Conservation (phyloP, 306 rosid genomes). For the Cucurbita moschata region DNA sequence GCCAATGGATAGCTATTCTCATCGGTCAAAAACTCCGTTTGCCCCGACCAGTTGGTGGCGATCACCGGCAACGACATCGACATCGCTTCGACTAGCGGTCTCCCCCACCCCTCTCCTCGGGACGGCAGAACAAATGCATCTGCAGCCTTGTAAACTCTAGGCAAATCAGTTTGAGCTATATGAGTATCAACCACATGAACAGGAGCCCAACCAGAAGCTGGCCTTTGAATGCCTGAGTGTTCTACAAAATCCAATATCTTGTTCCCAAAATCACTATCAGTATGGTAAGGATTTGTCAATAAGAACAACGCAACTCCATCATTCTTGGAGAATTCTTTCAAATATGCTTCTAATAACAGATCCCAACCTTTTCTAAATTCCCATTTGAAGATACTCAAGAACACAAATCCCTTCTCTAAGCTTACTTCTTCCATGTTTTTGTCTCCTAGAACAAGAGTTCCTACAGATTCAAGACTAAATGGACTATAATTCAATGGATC, state of each 20-base stretch:
- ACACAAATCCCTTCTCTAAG: conserved; percentile 24
- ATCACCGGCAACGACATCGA: conserved; percentile 72
- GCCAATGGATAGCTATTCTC: conserved; percentile 56
- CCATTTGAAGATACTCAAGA: conserved; percentile 75
- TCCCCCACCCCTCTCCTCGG: conserved; percentile 92
- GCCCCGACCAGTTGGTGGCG: conserved; percentile 84
- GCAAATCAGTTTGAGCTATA: conserved; percentile 53
- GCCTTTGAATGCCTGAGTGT: conserved; percentile 26
- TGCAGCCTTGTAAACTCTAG: conserved; percentile 56
- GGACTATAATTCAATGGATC: conserved; percentile 43
- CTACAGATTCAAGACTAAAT: conserved; percentile 31
- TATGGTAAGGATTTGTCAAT: conserved; percentile 74
- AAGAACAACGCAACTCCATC: conserved; percentile 48
- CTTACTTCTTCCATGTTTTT: neutral
- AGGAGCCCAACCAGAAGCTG: conserved; percentile 48
- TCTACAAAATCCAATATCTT: conserved; percentile 65
- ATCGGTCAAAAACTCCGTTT: conserved; percentile 56
- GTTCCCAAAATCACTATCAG: conserved; percentile 52
- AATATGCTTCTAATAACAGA: conserved; percentile 48
- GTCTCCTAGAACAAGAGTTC: conserved; percentile 31
- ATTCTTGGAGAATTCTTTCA: conserved; percentile 41
- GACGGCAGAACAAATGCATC: conserved; percentile 73
- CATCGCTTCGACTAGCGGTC: conserved; percentile 85
- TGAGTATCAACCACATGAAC: conserved; percentile 53
- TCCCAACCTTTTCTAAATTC: conserved; percentile 94